These are phyloP conservation scores for Nitzschia putrida DNA, from an alignment of 108 stramenopile genomes.

Conservation along the genomic window DNA sequence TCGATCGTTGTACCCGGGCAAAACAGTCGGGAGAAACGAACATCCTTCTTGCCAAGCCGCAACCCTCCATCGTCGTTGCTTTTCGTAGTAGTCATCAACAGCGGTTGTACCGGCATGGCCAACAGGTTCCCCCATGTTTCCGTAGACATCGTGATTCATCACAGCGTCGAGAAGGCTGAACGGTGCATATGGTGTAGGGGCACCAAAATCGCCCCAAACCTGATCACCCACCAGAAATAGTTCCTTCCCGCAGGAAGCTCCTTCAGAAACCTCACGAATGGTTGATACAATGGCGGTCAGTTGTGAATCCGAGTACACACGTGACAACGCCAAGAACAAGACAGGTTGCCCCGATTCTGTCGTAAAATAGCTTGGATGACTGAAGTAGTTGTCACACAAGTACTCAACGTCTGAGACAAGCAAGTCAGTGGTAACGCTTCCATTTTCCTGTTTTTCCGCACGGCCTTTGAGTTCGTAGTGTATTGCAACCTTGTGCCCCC, in stretches of 20 bases:
- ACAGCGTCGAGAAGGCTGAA: slow-evolving; percentile 14
- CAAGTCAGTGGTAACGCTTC: background rate
- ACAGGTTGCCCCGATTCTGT: slow-evolving; percentile 31
- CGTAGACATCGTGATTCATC: slow-evolving; percentile 38
- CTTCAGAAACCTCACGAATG: no score
- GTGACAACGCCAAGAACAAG: slow-evolving; percentile 27
- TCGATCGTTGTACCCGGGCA: slow-evolving; percentile 45
- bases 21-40: slow-evolving; percentile 30
- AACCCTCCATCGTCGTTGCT: slow-evolving; percentile 29
- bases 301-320: no score
- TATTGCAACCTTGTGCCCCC: slow-evolving; percentile 18
- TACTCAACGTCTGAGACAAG: slow-evolving; percentile 15
- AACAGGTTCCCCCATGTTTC: slow-evolving; percentile 1
- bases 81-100: slow-evolving; percentile 24
- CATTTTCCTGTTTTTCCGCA: background rate
- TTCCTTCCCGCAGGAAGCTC: slow-evolving; percentile 8
- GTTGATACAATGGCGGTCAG: no score
- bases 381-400: slow-evolving; percentile 21
- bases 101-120: slow-evolving; percentile 9
- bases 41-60: slow-evolving; percentile 19
- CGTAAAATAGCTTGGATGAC: slow-evolving; percentile 26
- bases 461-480: slow-evolving; percentile 28
- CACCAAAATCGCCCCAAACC: slow-evolving; percentile 17
- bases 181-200: background rate
- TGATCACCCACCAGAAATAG: slow-evolving; percentile 40